These are phyloP conservation scores for Butyriboletus loyo DNA, from an alignment of 768 basidiomycete species.

Conservation along the genomic window DNA sequence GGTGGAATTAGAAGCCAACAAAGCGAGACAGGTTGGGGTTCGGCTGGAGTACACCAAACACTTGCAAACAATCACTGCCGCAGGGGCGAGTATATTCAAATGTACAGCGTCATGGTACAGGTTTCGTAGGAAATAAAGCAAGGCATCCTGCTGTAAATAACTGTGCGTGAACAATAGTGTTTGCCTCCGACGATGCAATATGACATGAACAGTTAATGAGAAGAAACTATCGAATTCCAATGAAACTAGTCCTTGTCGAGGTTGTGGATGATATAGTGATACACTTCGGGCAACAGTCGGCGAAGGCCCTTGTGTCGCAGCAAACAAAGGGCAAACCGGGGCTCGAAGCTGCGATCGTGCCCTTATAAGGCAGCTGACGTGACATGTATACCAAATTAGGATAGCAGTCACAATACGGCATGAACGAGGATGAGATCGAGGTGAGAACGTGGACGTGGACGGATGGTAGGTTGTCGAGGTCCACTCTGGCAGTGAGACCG, in stretches of 20 bases:
- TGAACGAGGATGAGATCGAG: constrained; percentile 17
- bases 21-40: constrained; percentile 27
- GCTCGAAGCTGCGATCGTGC: neutral
- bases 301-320: constrained; percentile 12
- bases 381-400: constrained; percentile 23
- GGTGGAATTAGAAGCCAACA: constrained; percentile 1
- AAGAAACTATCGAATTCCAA: constrained; percentile 9
- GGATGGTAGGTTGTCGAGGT: constrained; percentile 12
- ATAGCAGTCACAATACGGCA: constrained; percentile 18
- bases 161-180: constrained; percentile 4
- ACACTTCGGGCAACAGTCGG: constrained; percentile 14
- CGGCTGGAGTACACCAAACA: constrained; percentile 23
- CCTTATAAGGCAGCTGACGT: constrained; percentile 10
- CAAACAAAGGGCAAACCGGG: neutral
- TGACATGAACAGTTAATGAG: no score
- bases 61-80: constrained; percentile 22
- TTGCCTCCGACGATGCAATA: no score
- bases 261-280: constrained; percentile 18
- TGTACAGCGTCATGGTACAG: constrained; percentile 18
- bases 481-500: constrained; percentile 16
- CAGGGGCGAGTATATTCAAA: no score
- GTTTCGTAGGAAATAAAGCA: constrained; percentile 18
- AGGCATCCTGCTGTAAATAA: constrained; percentile 1
- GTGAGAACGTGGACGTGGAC: constrained; percentile 8
- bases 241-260: constrained; percentile 21